Evolutionary conservation across 768 basidiomycete genomes (phyloP), one percentile per base, ranked within the genome.

Genomic region (Pleurotus tuoliensis): DNA sequence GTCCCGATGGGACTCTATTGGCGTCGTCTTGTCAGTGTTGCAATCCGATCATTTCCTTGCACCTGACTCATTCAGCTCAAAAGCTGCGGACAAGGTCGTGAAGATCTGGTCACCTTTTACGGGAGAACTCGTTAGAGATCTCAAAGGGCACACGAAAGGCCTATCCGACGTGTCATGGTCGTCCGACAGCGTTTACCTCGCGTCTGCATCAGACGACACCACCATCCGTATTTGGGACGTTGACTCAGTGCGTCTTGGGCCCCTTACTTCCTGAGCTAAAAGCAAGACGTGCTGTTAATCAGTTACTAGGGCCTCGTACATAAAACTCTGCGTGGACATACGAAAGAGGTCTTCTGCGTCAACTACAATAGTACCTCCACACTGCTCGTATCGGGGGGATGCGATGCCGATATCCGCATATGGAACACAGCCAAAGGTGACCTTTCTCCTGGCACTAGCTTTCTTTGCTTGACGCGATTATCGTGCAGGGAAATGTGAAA

Each of bases 141-240:
- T 92, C 24, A 80, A 72, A 47, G 89, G 90, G 2, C 90, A 93
- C 64, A 82, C 86, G 3, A 79, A 84, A 68, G 96, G 96, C 1
- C 78, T 97, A 38, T 94, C 92, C 25, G 92, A 96, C 67, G 78
- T 98, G 51, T 79, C 92, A 1, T 95, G 94, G 89, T 91, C 94
- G 5, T 78, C 86, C 8, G 90, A 97, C 67, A 88, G 88, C 62
- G 73, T 79, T 18, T 85, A 86, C 70, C 77, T 98, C 24, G 94
- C 95, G 0, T 94, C 92, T 25, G 94, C 92, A 0, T 95, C 92
- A 2, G 96, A 98, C 69, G 96, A 98, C 67, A 85, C 84, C 2
- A 93, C 89, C 2, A 82, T 95, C 62, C 81, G 90, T 30, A 87
- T 95, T 74, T 95, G 94, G 94, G 83, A 88, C 62, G 86, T 94